Evolutionary conservation across 306 rosid genomes (phyloP), one percentile per base, ranked within the genome.

Genomic region (Vigna unguiculata): DNA sequence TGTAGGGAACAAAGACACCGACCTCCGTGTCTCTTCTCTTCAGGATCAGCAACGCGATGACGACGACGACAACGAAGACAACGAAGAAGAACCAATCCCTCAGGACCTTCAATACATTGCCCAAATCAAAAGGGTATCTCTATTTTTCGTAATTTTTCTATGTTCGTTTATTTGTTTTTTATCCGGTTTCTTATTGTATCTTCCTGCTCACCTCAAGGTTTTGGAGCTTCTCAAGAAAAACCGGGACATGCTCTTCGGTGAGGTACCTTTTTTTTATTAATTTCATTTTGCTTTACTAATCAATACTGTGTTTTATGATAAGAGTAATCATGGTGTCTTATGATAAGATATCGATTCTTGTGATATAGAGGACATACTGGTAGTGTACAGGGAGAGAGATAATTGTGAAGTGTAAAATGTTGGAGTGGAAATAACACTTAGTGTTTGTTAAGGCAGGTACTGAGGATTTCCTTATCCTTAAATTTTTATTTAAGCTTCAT

Each of bases 181-280:
- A 14, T 47, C 30, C 22, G 3, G 36, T 60, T 76, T 9, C 17
- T 38, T 15, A 62, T 68, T 52, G 21, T 4, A 22, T 76, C 55
- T 36, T 54, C 25, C 72, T 21, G 41, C 15, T 38, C 30, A 38
- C 12, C 41, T 72, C 11, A 81, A 94, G 98, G 95, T 89, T 70
- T 79, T 95, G 87, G 91, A 87, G 85, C 98, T 90, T 80, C 97
- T 95, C 36, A 80, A 52, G 75, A 92, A 84, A 74, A 95, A 92
- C 80, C 82, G 98, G 85, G 97, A 95, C 84, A 92, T 95, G 98
- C 40, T 92, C 60, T 95, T 95, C 43, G 87, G 88, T 2, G 98
- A 95, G 98, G 98, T 92, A 19, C 36, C 36, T 40, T 15, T 22
- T 57, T 3, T 3, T 16, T 36, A 17, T 41, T 41, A 43, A 43